Evolutionary conservation across 2,329 filamentous ascomycete species (phyloP).

Genomic region (Aspergillus pseudoterreus): DNA sequence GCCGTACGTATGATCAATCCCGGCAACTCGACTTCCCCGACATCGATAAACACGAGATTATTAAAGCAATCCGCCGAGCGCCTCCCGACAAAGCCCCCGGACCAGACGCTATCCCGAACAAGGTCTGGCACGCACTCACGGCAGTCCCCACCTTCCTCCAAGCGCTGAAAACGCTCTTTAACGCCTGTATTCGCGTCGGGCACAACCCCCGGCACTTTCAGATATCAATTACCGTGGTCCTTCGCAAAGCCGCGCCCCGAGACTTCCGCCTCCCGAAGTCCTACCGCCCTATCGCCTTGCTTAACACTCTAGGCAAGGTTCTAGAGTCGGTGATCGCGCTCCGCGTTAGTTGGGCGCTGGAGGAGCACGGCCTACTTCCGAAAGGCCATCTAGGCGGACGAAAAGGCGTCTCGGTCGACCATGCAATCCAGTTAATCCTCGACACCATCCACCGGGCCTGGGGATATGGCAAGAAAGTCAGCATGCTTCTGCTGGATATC

Average conservation of each 20-base stretch:
- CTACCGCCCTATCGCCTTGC: slow-evolving; percentile 12
- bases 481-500: slow-evolving; percentile 12
- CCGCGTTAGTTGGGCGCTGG: slow-evolving; percentile 5
- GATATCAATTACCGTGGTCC: slow-evolving; percentile 4
- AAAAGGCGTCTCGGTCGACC: slow-evolving; percentile 11
- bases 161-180: neutral
- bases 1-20: slow-evolving; percentile 7
- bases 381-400: slow-evolving; percentile 9
- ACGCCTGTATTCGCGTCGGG: neutral
- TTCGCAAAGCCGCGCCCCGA: slow-evolving; percentile 1
- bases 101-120: slow-evolving; percentile 2
- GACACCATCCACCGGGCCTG: slow-evolving; percentile 4
- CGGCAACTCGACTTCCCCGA: slow-evolving; percentile 1
- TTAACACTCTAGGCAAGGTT: slow-evolving; percentile 12
- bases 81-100: slow-evolving; percentile 4
- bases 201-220: slow-evolving; percentile 8
- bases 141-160: neutral
- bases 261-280: slow-evolving; percentile 11
- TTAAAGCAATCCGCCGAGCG: neutral
- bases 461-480: neutral
- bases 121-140: slow-evolving; percentile 5
- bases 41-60: neutral
- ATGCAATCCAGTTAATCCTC: slow-evolving; percentile 10
- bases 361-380: slow-evolving; percentile 7
- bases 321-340: slow-evolving; percentile 9